Percentiles rank a stretch among this genome's conserved stretches.
Conservation (phyloP, 495 filamentous ascomycete species). For the Hypoxylon crocopeplum region DNA sequence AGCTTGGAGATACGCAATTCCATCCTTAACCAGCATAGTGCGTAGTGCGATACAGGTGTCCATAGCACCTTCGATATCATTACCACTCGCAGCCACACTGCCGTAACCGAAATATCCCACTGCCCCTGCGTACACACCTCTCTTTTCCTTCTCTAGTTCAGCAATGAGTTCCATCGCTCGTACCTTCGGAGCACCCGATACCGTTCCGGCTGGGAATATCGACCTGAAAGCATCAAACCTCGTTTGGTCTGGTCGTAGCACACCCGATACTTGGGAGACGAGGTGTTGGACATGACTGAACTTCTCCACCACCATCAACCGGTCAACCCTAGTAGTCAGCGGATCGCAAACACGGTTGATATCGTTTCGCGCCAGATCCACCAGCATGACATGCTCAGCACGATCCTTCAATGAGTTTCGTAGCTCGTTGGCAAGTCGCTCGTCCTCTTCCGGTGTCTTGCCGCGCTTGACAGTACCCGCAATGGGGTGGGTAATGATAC, state of each 20-base stretch:
- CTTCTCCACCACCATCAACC: slow-evolving; percentile 92
- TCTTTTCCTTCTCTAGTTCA: slow-evolving; percentile 90
- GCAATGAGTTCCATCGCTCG: slow-evolving; percentile 96
- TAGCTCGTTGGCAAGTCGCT: slow-evolving; percentile 77
- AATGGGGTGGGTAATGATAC: slow-evolving; percentile 96
- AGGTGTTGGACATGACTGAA: slow-evolving; percentile 98
- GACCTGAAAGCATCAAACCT: slow-evolving; percentile 95
- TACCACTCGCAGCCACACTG: slow-evolving; percentile 53
- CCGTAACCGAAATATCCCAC: slow-evolving; percentile 90
- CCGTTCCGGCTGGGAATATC: slow-evolving; percentile 95
- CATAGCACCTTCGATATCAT: slow-evolving; percentile 79
- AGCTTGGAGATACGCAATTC: slow-evolving; percentile 89
- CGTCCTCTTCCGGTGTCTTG: slow-evolving; percentile 79
- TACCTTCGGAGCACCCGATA: slow-evolving; percentile 94
- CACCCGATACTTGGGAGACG: slow-evolving; percentile 90
- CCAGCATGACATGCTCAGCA: slow-evolving; percentile 98
- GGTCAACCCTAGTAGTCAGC: slow-evolving; percentile 82
- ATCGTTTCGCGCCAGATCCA: slow-evolving; percentile 97
- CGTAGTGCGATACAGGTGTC: slow-evolving; percentile 98
- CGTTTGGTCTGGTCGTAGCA: slow-evolving; percentile 80
- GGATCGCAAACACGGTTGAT: slow-evolving; percentile 96
- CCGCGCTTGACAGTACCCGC: slow-evolving; percentile 93
- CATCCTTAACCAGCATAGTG: slow-evolving; percentile 94
- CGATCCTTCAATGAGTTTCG: slow-evolving; percentile 86
- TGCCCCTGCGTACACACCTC: slow-evolving; percentile 95